Conservation (phyloP, 805 yeast genomes). For the Scheffersomyces amazonensis region DNA sequence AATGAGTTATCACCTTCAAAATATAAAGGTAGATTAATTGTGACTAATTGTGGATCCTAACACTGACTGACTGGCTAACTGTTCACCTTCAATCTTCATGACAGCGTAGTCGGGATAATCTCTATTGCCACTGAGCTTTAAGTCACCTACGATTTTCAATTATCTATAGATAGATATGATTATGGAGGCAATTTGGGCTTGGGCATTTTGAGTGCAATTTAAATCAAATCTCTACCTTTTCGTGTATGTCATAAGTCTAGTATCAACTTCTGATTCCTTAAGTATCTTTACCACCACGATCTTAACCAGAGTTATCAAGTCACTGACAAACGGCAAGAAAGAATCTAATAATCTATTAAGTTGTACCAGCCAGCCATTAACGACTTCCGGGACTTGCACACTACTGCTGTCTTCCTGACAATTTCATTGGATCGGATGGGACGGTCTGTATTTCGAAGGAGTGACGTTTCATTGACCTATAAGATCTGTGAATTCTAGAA, state of each 20-base stretch:
- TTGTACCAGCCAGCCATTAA: slow-evolving; percentile 80
- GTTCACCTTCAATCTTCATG: slow-evolving; percentile 56
- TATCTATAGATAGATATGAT: slow-evolving; percentile 50
- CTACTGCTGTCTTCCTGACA: slow-evolving; percentile 59
- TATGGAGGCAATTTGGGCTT: slow-evolving; percentile 51
- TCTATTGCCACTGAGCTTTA: slow-evolving; percentile 55
- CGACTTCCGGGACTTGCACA: slow-evolving; percentile 64
- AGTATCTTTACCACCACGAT: slow-evolving; percentile 55
- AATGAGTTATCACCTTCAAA: slow-evolving; percentile 89
- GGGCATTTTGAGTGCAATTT: slow-evolving; percentile 59
- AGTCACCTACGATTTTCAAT: slow-evolving; percentile 59
- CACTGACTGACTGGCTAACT: slow-evolving; percentile 61
- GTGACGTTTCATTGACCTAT: too few relatives aligned
- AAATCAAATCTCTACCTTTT: slow-evolving; percentile 66
- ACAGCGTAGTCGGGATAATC: slow-evolving; percentile 63
- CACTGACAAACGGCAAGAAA: slow-evolving; percentile 58
- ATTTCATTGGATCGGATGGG: slow-evolving; percentile 70
- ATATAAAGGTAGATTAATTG: slow-evolving; percentile 88
- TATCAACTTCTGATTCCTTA: slow-evolving; percentile 36
- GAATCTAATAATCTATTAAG: slow-evolving; percentile 58
- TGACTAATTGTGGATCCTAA: slow-evolving; percentile 77
- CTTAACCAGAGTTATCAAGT: slow-evolving; percentile 63
- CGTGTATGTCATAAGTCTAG: slow-evolving; percentile 43
- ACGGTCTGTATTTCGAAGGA: slow-evolving; percentile 68
- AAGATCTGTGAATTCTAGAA: too few relatives aligned